These are phyloP conservation scores for Heliocybe sulcata DNA, from an alignment of 1,284 basidiomycete genomes.

Conservation along the genomic window DNA sequence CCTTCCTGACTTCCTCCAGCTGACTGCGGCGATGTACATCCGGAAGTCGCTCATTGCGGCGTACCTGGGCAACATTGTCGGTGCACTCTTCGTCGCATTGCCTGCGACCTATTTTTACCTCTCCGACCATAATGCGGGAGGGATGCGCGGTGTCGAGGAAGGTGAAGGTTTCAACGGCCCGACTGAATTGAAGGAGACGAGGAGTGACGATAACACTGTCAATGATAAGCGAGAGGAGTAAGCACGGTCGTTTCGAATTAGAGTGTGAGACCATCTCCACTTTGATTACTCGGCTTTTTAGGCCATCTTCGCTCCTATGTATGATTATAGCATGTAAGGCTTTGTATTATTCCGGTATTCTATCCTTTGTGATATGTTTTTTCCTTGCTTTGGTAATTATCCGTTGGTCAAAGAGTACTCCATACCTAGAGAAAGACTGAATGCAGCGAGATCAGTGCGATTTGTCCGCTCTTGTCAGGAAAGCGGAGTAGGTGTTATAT, in stretches of 20 bases:
- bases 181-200: neutral
- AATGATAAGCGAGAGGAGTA: neutral
- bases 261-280: too few relatives aligned
- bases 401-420: too few relatives aligned
- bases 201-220: conserved; percentile 1
- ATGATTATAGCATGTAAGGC: too few relatives aligned
- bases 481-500: too few relatives aligned
- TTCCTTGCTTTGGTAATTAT: too few relatives aligned
- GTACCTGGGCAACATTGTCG: conserved; percentile 64
- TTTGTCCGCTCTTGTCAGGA: too few relatives aligned
- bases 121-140: conserved; percentile 1
- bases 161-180: conserved; percentile 9
- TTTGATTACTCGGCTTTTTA: too few relatives aligned
- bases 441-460: too few relatives aligned
- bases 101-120: conserved; percentile 59
- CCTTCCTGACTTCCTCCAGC: conserved; percentile 22
- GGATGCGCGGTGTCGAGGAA: conserved; percentile 9
- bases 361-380: too few relatives aligned
- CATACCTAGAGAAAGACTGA: too few relatives aligned
- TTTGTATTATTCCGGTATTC: too few relatives aligned
- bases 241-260: neutral
- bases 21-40: conserved; percentile 56
- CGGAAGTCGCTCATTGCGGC: conserved; percentile 66
- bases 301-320: too few relatives aligned
- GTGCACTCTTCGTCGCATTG: conserved; percentile 55